phyloP scores from a whole-genome alignment of 805 yeast genomes.

The Wickerhamomyces tratensis region DNA sequence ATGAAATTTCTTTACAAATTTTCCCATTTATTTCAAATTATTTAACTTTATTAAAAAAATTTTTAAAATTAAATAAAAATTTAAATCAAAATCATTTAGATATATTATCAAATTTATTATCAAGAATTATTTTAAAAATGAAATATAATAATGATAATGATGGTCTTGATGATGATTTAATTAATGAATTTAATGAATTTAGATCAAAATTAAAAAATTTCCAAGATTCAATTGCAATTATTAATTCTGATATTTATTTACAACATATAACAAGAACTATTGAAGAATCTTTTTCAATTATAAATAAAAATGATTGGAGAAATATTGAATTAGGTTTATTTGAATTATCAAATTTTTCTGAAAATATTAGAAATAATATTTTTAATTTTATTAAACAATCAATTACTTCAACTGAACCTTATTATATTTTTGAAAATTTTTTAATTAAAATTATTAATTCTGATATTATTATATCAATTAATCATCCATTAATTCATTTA shows the following conservation, averaged over 20 bases:
- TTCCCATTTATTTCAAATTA: constrained; percentile 75
- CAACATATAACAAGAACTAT: constrained; percentile 55
- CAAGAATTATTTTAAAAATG: constrained; percentile 68
- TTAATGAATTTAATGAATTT: constrained; percentile 72
- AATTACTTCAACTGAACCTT: constrained; percentile 57
- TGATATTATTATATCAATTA: constrained; percentile 34
- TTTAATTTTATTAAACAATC: constrained; percentile 60
- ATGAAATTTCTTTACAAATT: constrained; percentile 78
- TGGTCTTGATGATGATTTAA: constrained; percentile 64
- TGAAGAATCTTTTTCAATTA: constrained; percentile 30
- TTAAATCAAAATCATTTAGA: constrained; percentile 31
- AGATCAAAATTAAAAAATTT: constrained; percentile 65
- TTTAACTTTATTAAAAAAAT: constrained; percentile 54
- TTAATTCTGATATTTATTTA: constrained; percentile 50
- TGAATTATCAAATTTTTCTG: constrained; percentile 73
- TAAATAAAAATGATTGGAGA: constrained; percentile 52
- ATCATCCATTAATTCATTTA: constrained; percentile 77
- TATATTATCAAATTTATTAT: constrained; percentile 52
- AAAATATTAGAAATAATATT: constrained; percentile 68
- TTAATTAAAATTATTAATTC: constrained; percentile 41
- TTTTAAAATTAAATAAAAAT: constrained; percentile 28
- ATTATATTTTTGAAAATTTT: constrained; percentile 49
- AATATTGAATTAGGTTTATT: constrained; percentile 78
- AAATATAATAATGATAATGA: constrained; percentile 70
- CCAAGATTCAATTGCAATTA: constrained; percentile 71